A percentile compares a stretch with the other conserved stretches of the same genome.
Evolutionary conservation across 768 basidiomycete genomes (phyloP).

Genomic region (Austroboletus eburneus): DNA sequence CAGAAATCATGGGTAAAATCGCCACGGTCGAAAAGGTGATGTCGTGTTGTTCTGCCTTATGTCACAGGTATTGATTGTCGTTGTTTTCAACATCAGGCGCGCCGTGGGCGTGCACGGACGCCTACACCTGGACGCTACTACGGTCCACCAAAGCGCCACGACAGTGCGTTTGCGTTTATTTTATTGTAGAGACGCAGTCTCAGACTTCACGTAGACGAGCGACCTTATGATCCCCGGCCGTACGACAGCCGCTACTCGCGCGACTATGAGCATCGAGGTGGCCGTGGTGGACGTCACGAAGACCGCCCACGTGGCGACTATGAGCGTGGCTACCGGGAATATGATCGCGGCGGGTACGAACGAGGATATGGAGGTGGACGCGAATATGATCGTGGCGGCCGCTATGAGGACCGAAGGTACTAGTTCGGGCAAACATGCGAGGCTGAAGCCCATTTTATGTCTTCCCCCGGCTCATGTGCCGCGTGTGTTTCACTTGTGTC

Average conservation of each 20-base stretch:
- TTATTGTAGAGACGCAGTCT: neutral
- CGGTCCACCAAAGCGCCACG: constrained; percentile 81
- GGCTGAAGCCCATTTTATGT: constrained; percentile 2
- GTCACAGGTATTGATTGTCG: constrained; percentile 3
- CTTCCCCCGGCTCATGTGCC: neutral
- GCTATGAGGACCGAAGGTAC: constrained; percentile 44
- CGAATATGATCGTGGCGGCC: constrained; percentile 37
- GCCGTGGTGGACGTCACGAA: constrained; percentile 44
- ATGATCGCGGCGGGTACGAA: constrained; percentile 33
- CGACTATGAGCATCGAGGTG: constrained; percentile 50
- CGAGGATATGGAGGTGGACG: constrained; percentile 32
- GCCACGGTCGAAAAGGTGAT: constrained; percentile 84
- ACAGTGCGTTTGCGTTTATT: constrained; percentile 41
- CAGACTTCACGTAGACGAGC: constrained; percentile 50
- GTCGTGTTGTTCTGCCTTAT: constrained; percentile 1
- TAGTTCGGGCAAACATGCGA: constrained; percentile 13
- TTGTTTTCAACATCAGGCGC: constrained; percentile 49
- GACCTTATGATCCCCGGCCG: constrained; percentile 88
- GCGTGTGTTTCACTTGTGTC: neutral
- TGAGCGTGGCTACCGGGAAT: constrained; percentile 40
- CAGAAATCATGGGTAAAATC: constrained; percentile 83
- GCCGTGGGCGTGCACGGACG: constrained; percentile 83
- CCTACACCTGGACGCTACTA: constrained; percentile 95
- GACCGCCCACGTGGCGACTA: constrained; percentile 25
- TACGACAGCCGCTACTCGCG: constrained; percentile 85